Evolutionary conservation across 1,284 basidiomycete species (phyloP).

Genomic region (Coniferiporia sulphurascens): DNA sequence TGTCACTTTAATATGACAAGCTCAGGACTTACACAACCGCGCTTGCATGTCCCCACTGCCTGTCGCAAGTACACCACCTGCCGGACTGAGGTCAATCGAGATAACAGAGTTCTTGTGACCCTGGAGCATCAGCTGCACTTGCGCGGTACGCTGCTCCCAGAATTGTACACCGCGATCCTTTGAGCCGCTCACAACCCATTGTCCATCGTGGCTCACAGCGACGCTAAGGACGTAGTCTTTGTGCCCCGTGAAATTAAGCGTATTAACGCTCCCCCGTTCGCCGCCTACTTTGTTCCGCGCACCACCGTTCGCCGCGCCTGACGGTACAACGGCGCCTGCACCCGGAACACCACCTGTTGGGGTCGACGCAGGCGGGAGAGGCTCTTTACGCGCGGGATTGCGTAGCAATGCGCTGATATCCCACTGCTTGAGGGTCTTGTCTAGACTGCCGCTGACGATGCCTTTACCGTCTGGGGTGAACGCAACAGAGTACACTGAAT

Average conservation of each 20-base stretch:
- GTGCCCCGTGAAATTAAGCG: conserved; percentile 79
- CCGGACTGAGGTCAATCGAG: conserved; percentile 76
- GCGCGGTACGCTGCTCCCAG: conserved; percentile 76
- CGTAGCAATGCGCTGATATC: conserved; percentile 53
- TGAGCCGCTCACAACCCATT: conserved; percentile 86
- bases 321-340: neutral
- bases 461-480: conserved; percentile 82
- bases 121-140: conserved; percentile 80
- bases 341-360: neutral
- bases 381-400: conserved; percentile 10
- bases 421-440: conserved; percentile 88
- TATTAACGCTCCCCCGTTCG: conserved; percentile 48
- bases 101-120: conserved; percentile 94
- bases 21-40: conserved; percentile 58
- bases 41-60: conserved; percentile 86
- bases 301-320: neutral
- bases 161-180: conserved; percentile 89
- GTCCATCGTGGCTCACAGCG: conserved; percentile 78
- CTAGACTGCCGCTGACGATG: conserved; percentile 79
- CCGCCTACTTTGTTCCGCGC: conserved; percentile 33
- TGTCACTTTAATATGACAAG: neutral
- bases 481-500: conserved; percentile 77
- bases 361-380: conserved; percentile 10
- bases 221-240: conserved; percentile 85
- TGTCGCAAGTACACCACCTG: conserved; percentile 74